Percentiles rank a stretch among this genome's conserved stretches.
phyloP scores from a whole-genome alignment of 1,284 basidiomycete genomes.

The Limonomyces culmigenus region DNA sequence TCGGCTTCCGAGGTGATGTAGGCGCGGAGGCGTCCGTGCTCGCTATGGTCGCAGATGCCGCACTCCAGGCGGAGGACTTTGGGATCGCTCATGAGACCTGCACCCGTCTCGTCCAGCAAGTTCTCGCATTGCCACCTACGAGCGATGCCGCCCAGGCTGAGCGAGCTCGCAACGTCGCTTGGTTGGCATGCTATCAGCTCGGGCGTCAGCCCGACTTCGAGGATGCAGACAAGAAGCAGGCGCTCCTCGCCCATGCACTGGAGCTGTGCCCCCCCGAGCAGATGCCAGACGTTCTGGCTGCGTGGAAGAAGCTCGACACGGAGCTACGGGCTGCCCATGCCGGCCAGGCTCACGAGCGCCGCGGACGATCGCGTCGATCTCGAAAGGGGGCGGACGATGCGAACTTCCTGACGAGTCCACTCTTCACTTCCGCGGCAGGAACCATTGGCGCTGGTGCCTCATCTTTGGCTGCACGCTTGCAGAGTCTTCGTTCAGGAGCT shows the following conservation, averaged over 20 bases:
- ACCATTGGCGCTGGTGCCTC: constrained; percentile 21
- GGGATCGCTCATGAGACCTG: constrained; percentile 52
- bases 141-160: constrained; percentile 26
- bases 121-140: constrained; percentile 27
- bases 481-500: constrained; percentile 31
- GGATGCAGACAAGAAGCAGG: constrained; percentile 48
- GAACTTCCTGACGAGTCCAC: constrained; percentile 5
- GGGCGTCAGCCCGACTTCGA: constrained; percentile 65
- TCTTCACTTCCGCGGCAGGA: constrained; percentile 2
- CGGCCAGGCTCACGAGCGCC: constrained; percentile 9
- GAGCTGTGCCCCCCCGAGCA: constrained; percentile 76
- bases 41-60: constrained; percentile 78
- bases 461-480: constrained; percentile 34
- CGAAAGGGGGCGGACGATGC: constrained; percentile 18
- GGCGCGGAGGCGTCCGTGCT: constrained; percentile 66
- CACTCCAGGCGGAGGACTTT: constrained; percentile 69
- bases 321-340: constrained; percentile 36
- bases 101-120: constrained; percentile 53
- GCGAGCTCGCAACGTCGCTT: constrained; percentile 66
- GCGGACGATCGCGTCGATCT: constrained; percentile 2
- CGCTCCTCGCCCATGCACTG: constrained; percentile 66
- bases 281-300: constrained; percentile 51
- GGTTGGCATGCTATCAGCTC: constrained; percentile 76
- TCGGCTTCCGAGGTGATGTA: constrained; percentile 58
- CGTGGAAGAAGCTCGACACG: constrained; percentile 55